Base-by-base conservation (phyloP, 2,329 filamentous ascomycete species). In the Xylariaceae sp. region DNA sequence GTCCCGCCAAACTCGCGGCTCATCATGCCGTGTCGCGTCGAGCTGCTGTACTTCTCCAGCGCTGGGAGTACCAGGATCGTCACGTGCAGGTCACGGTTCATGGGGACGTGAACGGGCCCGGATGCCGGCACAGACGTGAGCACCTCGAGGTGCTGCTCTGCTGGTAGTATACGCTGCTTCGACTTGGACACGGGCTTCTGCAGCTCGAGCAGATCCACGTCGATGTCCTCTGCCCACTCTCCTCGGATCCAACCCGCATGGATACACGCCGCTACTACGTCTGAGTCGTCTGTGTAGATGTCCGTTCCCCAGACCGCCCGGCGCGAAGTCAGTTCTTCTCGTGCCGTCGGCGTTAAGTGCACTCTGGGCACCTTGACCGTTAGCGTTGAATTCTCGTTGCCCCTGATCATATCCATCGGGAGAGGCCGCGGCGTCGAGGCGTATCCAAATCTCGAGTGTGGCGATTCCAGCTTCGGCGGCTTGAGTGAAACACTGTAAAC, bases 281-380 rank as follows among this genome's bases (percentile, higher is more conserved):
- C 93, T 0, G 90, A 95, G 66, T 98, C 93, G 57, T 98, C 93
- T 0, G 90, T 95, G 63, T 97, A 97, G 6, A 98, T 79, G 29
- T 94, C 91, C 0, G 89, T 93, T 1, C 93, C 93, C 91, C 92
- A 98, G 0, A 98, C 66, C 6, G 88, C 87, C 17, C 86, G 79
- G 25, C 88, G 80, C 6, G 81, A 71, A 10, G 90, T 94, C 41
- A 97, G 91, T 55, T 94, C 88, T 62, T 93, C 87, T 22, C 92
- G 79, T 20, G 86, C 80, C 6, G 75, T 68, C 0, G 80, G 66
- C 7, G 79, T 80, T 6, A 98, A 72, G 58, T 93, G 89, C 38
- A 86, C 80, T 22, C 86, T 82, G 2, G 91, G 86, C 6, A 98
- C 83, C 57, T 93, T 88, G 49, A 98, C 78, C 0, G 89, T 96